Evolutionary conservation across 257 asterid genomes (phyloP), one percentile per base, ranked within the genome.

Genomic region (Capsicum pubescens): DNA sequence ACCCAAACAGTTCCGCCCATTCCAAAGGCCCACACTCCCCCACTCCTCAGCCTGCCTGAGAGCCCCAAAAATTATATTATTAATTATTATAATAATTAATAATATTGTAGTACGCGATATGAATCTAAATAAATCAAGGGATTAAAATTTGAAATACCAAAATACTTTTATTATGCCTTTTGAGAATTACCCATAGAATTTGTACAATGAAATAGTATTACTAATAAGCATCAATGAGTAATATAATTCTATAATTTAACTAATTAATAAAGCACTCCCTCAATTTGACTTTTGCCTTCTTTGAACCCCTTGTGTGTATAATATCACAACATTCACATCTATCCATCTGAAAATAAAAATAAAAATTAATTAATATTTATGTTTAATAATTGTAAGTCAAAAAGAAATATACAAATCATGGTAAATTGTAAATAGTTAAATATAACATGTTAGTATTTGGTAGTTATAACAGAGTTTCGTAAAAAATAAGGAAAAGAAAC

Each of bases 261-360:
- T 84, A 91, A 76, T 86, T 87, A 7, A 80, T 32, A 60, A 46
- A 46, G 84, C 97, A 92, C 80, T 89, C 92, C 82, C 94, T 89
- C 50, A 88, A 86, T 80, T 81, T 91, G 11, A 92, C 69, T 15
- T 76, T 85, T 3, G 88, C 92, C 39, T 85, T 84, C 32, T 77
- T 84, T 50, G 42, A 59, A 11, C 79, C 87, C 0, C 60, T 59
- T 70, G 85, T 80, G 6, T 84, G 60, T 14, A 84, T 48, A 58
- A 90, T 52, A 70, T 93, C 93, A 71, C 97, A 93, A 4, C 94
- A 93, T 80, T 93, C 95, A 8, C 92, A 68, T 83, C 94, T 84
- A 81, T 89, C 91, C 26, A 81, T 79, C 97, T 91, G 89, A 3
- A 59, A 21, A 44, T 46, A 10, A 39, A 7, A 71, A 19, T 0